Conservation (phyloP, 495 filamentous ascomycete genomes). For the Cudoniella acicularis region DNA sequence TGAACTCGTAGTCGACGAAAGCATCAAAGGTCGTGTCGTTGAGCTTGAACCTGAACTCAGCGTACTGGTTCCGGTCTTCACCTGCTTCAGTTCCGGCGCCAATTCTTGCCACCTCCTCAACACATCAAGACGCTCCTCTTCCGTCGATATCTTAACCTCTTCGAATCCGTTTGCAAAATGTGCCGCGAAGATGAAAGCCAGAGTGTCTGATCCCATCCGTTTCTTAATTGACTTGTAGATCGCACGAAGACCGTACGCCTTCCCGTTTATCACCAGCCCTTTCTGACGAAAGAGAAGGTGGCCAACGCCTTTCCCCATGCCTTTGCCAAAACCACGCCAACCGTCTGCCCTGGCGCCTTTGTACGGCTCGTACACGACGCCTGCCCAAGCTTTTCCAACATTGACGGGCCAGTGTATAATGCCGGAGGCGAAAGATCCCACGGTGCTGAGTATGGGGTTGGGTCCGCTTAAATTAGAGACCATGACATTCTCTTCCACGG, state of each 20-base stretch:
- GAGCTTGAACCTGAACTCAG: not conserved
- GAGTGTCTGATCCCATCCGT: no score
- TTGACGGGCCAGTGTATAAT: not conserved
- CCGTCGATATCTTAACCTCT: conserved; percentile 44
- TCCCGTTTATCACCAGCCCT: conserved; percentile 50
- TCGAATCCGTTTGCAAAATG: conserved; percentile 66
- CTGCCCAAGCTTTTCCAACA: conserved; percentile 8
- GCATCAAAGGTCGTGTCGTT: no score
- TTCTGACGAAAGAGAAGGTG: conserved; percentile 15
- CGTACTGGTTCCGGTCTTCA: not conserved
- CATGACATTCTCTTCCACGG: conserved; percentile 3
- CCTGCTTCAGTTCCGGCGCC: not conserved
- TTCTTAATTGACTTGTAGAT: no score
- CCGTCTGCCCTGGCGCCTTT: conserved; percentile 35
- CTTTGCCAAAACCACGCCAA: conserved; percentile 32
- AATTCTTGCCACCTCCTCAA: conserved; percentile 50
- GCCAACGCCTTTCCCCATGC: conserved; percentile 3
- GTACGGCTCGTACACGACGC: conserved; percentile 24
- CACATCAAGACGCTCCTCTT: conserved; percentile 52
- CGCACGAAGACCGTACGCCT: conserved; percentile 67
- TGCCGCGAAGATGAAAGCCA: conserved; percentile 67
- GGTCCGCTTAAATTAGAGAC: conserved; percentile 4
- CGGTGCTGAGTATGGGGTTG: conserved; percentile 8
- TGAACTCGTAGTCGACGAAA: no score
- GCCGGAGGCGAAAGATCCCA: conserved; percentile 11